These are phyloP conservation scores for Scorias spongiosa DNA, from an alignment of 2,329 filamentous ascomycete species.

Conservation along the genomic window DNA sequence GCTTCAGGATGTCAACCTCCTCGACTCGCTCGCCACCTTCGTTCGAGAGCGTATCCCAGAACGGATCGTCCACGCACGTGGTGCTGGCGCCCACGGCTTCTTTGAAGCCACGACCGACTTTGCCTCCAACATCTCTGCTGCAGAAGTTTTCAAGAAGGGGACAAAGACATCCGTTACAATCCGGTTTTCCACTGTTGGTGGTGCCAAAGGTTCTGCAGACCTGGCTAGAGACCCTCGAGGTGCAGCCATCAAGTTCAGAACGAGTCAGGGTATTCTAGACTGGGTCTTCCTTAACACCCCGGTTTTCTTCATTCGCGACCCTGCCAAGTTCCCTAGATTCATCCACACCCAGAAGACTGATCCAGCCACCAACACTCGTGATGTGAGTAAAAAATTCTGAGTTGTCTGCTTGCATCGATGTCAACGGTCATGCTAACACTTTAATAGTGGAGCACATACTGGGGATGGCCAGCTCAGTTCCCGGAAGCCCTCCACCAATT, in stretches of 20 bases:
- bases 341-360: constrained; percentile 25
- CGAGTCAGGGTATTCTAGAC: constrained; percentile 4
- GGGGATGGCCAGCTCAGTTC: constrained; percentile 29
- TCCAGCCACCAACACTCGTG: constrained; percentile 20
- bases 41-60: constrained; percentile 59
- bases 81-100: constrained; percentile 38
- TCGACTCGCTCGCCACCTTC: constrained; percentile 49
- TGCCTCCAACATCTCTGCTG: constrained; percentile 22
- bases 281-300: constrained; percentile 4
- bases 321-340: constrained; percentile 27
- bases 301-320: constrained; percentile 30
- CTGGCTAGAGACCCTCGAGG: not conserved
- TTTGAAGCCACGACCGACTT: constrained; percentile 39
- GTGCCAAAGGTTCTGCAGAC: constrained; percentile 61
- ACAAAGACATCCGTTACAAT: constrained; percentile 53
- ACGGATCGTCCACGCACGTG: constrained; percentile 51
- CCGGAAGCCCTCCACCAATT: constrained; percentile 36
- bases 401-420: too few relatives aligned
- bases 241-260: constrained; percentile 38
- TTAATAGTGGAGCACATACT: constrained; percentile 22
- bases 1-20: constrained; percentile 50
- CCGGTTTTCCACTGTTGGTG: constrained; percentile 66
- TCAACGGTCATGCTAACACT: too few relatives aligned
- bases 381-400: constrained; percentile 3
- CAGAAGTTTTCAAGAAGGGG: constrained; percentile 50